phyloP scores from a whole-genome alignment of 2,329 filamentous ascomycete species.

The Xylariaceae sp. region DNA sequence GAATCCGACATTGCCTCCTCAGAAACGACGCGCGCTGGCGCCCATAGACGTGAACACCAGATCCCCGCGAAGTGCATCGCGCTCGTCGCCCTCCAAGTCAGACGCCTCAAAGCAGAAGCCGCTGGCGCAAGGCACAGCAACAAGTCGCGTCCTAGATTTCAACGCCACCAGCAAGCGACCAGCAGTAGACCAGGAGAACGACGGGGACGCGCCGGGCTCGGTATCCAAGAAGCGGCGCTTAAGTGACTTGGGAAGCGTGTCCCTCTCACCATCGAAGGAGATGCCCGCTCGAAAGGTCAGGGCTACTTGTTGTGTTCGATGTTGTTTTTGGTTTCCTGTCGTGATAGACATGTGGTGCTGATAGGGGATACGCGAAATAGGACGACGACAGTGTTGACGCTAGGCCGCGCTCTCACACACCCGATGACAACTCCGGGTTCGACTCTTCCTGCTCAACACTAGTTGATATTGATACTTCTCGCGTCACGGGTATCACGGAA shows the following conservation, averaged over 20 bases:
- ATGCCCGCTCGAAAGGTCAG: constrained; percentile 11
- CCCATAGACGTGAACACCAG: constrained; percentile 28
- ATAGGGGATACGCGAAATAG: constrained; percentile 12
- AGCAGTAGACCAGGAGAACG: constrained; percentile 18
- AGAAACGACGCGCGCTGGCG: constrained; percentile 30
- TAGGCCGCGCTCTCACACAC: constrained; percentile 30
- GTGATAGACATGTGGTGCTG: constrained; percentile 5
- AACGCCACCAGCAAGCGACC: constrained; percentile 18
- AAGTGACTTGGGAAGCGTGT: constrained; percentile 8
- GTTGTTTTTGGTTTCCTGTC: background rate
- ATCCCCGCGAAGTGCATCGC: constrained; percentile 17
- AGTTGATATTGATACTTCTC: constrained; percentile 39
- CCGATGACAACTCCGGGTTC: constrained; percentile 46
- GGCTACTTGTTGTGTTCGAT: background rate
- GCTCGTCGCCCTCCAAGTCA: constrained; percentile 18
- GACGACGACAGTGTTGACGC: constrained; percentile 4
- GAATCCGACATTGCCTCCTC: constrained; percentile 28
- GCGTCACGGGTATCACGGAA: constrained; percentile 46
- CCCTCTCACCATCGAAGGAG: constrained; percentile 1
- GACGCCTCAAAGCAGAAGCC: constrained; percentile 14
- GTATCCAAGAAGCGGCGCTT: constrained; percentile 25
- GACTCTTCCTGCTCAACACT: constrained; percentile 41
- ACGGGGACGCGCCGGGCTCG: constrained; percentile 6
- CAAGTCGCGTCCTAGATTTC: constrained; percentile 4
- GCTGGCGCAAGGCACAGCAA: background rate